Evolutionary conservation across 805 yeast species (phyloP), one percentile per base, ranked within the genome.

Genomic region (Limtongia smithiae): DNA sequence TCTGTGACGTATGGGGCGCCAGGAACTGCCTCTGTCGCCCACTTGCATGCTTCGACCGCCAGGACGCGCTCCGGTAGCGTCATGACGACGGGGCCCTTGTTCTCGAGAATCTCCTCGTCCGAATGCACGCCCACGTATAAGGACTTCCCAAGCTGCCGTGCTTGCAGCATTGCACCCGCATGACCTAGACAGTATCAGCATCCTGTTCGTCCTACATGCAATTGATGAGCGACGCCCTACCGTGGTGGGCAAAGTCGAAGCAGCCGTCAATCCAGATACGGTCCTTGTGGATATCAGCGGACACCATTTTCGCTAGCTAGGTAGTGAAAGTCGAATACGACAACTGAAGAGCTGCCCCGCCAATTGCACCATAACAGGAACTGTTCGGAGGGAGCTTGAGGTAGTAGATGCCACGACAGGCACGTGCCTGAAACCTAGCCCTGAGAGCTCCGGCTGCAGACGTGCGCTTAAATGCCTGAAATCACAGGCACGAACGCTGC

Each of bases 41-140:
- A 93, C 62, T 88, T 82, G 66, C 95, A 89, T 1, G 93, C 91
- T 38, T 81, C 80, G 4, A 90, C 95, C 3, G 96, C 95, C n/a
- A 74, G 73, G 48, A 82, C 71, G 44, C 98, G 52, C 65, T 93
- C 98, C 20, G 71, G 77, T 21, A 86, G 69, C 30, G 69, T 77
- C 97, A 93, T 93, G 30, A 93, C 98, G 1, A 90, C 91, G 2
- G 93, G 94, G 2, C 97, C 98, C 66, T 93, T 93, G 67, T 93
- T 86, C 44, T 67, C 67, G 39, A 75, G 67, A 43, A 93, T 93
- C 30, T 84, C 97, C 58, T 82, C 90, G 67, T 93, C 98, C 3
- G 86, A 81, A 67, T 93, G 98, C 18, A 93, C 86, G 1, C 98
- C 98, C 11, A 87, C 95, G 48, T 71, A 79, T 37, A 89, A 75